Percentiles rank a stretch among this genome's conserved stretches.
These are phyloP conservation scores for Physcomitrium patens DNA, from an alignment of 225 moss, liverwort and hornwort genomes.

Conservation along the genomic window DNA sequence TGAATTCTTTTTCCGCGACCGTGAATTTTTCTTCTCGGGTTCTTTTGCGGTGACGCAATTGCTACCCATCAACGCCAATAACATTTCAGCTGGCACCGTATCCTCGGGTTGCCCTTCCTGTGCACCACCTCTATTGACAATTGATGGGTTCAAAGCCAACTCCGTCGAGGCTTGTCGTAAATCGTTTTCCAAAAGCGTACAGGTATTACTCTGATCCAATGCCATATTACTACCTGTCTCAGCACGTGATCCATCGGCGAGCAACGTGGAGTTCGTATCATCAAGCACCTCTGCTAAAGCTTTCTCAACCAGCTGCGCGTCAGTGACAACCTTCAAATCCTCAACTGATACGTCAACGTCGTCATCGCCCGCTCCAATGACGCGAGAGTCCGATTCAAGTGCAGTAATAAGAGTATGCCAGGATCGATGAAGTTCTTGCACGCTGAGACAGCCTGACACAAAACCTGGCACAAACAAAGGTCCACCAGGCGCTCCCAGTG, in stretches of 20 bases:
- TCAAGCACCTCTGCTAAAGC: constrained; percentile 84
- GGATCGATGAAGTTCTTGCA: constrained; percentile 67
- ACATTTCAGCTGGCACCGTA: constrained; percentile 17
- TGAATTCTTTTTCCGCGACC: constrained; percentile 30
- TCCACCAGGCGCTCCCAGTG: constrained; percentile 79
- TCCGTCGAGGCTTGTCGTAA: constrained; percentile 21
- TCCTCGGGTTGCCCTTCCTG: constrained; percentile 21
- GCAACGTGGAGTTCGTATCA: constrained; percentile 16
- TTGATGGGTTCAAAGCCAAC: background rate
- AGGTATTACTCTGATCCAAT: constrained; percentile 13
- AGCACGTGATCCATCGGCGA: constrained; percentile 6
- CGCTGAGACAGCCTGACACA: constrained; percentile 75
- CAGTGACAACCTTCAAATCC: constrained; percentile 87
- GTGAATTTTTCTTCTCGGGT: constrained; percentile 28
- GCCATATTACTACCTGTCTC: constrained; percentile 16
- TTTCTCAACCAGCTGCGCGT: constrained; percentile 84
- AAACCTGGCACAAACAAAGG: constrained; percentile 87
- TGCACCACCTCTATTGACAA: constrained; percentile 5
- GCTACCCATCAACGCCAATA: constrained; percentile 35
- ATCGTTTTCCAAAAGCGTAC: constrained; percentile 41
- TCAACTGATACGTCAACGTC: constrained; percentile 60
- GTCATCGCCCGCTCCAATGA: constrained; percentile 32
- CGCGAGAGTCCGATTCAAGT: constrained; percentile 43
- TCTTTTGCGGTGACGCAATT: constrained; percentile 14
- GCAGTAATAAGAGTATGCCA: constrained; percentile 73